Evolutionary conservation across 208 protist genomes (phyloP).

Genomic region (Leishmania turanica): DNA sequence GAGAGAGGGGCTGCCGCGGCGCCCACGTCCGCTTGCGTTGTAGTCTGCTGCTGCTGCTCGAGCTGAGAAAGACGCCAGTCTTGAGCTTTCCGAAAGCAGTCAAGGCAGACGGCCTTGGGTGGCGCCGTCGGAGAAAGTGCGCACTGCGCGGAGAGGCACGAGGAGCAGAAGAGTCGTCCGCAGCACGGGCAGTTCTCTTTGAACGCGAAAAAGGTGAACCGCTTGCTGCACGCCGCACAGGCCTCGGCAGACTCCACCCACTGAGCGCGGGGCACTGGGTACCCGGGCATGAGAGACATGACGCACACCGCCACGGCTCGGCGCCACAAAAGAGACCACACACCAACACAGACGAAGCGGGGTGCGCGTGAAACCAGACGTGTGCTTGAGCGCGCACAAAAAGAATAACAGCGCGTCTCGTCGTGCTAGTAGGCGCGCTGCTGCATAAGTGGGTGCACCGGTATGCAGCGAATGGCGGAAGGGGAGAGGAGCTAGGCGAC

Average conservation of each 20-base stretch:
- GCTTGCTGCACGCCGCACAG: slow-evolving; percentile 61
- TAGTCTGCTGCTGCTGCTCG: neutral
- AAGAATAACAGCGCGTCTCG: neutral
- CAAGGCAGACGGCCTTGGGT: slow-evolving; percentile 48
- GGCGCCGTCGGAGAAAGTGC: slow-evolving; percentile 29
- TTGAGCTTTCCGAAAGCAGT: slow-evolving; percentile 66
- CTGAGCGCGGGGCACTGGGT: slow-evolving; percentile 37
- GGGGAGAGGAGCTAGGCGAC: neutral
- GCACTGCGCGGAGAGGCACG: slow-evolving; percentile 58
- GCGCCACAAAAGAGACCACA: neutral
- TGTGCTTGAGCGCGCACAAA: neutral
- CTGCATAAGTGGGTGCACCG: neutral
- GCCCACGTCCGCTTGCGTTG: neutral
- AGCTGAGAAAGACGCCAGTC: slow-evolving; percentile 23
- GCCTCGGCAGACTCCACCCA: slow-evolving; percentile 41
- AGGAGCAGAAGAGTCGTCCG: slow-evolving; percentile 59
- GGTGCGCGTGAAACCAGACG: neutral
- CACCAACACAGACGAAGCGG: neutral
- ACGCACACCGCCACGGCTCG: neutral
- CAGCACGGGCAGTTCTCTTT: slow-evolving; percentile 73
- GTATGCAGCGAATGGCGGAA: neutral
- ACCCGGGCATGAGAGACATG: slow-evolving; percentile 33
- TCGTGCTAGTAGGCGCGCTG: neutral
- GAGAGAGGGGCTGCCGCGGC: neutral
- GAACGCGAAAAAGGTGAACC: slow-evolving; percentile 48